These are phyloP conservation scores for Chalciporus sphaerocephalus DNA, from an alignment of 768 basidiomycete species.

Conservation along the genomic window DNA sequence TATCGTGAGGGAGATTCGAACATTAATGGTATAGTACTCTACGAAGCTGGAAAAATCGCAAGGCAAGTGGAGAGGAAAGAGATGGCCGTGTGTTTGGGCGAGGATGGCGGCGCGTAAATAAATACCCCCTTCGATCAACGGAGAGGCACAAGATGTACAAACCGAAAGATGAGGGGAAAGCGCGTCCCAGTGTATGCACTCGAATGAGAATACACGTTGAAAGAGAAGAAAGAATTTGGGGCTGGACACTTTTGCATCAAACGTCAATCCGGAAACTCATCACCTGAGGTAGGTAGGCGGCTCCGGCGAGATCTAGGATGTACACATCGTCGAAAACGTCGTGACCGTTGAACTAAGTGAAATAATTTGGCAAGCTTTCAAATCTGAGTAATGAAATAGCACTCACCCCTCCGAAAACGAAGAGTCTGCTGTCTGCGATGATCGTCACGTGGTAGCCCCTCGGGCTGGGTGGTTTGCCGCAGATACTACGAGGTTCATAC, in stretches of 20 bases:
- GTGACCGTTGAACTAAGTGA: conserved; percentile 63
- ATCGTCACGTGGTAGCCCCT: conserved; percentile 85
- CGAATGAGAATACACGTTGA: neutral
- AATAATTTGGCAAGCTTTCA: neutral
- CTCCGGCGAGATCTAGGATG: conserved; percentile 79
- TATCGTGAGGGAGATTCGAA: conserved; percentile 18
- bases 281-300: conserved; percentile 87
- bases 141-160: conserved; percentile 5
- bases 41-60: conserved; percentile 25
- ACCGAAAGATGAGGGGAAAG: neutral
- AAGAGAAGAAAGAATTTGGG: neutral
- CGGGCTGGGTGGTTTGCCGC: conserved; percentile 63
- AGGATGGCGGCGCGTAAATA: neutral
- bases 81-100: neutral
- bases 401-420: conserved; percentile 73
- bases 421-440: conserved; percentile 78
- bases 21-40: conserved; percentile 46
- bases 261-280: conserved; percentile 66
- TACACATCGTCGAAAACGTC: conserved; percentile 83
- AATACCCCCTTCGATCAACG: conserved; percentile 14
- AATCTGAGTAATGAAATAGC: neutral
- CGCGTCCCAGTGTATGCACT: neutral
- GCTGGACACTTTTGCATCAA: conserved; percentile 9
- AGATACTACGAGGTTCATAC: conserved; percentile 69
- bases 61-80: too few relatives aligned